These are phyloP conservation scores for Cyclotella atomus DNA, from an alignment of 108 stramenopile species.

Conservation along the genomic window DNA sequence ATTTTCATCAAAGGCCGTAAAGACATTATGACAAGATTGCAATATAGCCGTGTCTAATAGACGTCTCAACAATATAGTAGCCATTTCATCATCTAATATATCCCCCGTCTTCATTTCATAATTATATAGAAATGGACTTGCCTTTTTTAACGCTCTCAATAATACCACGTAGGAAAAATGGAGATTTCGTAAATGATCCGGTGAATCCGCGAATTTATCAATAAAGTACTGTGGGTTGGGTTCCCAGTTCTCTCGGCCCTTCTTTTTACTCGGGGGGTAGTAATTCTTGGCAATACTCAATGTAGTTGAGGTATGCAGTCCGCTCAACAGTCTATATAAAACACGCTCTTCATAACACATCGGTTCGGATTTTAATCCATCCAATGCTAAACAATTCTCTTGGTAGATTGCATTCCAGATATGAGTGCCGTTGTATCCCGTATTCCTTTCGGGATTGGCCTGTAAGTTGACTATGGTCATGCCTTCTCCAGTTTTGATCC, in stretches of 20 bases:
- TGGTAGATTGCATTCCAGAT: conserved; percentile 93
- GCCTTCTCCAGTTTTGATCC: conserved; percentile 58
- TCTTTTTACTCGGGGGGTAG: conserved; percentile 86
- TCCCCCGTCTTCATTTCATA: conserved; percentile 86
- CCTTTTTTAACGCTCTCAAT: conserved; percentile 86
- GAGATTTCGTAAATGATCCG: conserved; percentile 91
- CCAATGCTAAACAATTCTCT: conserved; percentile 86
- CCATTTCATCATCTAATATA: conserved; percentile 81
- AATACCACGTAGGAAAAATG: conserved; percentile 95
- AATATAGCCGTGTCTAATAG: conserved; percentile 83
- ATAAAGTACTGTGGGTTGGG: conserved; percentile 88
- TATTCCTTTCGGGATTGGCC: conserved; percentile 93
- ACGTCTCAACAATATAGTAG: conserved; percentile 68
- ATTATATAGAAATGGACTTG: conserved; percentile 70
- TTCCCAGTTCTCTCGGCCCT: conserved; percentile 75
- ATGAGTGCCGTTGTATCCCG: conserved; percentile 93
- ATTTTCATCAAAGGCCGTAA: conserved; percentile 94
- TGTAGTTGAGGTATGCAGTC: conserved; percentile 90
- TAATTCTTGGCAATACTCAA: conserved; percentile 90
- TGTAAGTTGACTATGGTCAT: conserved; percentile 84
- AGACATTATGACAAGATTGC: conserved; percentile 75
- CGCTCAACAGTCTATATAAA: conserved; percentile 87
- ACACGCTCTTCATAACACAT: conserved; percentile 94
- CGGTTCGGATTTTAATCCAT: conserved; percentile 34
- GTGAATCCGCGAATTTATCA: conserved; percentile 77